These are phyloP conservation scores for Isabelozyma gotoi DNA, from an alignment of 805 yeast genomes.

Conservation along the genomic window DNA sequence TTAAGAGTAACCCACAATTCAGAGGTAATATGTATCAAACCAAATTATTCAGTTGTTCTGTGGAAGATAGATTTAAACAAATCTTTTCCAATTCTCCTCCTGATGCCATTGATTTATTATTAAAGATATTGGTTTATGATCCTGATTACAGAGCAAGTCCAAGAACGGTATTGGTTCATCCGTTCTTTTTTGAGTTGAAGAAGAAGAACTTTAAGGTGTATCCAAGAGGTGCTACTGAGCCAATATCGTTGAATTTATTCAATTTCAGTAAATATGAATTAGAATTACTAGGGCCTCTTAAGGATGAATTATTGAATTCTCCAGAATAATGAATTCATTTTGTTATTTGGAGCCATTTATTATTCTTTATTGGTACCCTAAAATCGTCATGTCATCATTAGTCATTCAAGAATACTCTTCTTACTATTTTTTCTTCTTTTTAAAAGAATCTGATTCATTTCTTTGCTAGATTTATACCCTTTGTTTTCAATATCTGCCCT, in stretches of 20 bases:
- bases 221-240: constrained; percentile 51
- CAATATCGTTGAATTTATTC: constrained; percentile 50
- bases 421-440: background rate
- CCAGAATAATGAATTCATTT: background rate
- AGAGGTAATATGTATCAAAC: constrained; percentile 72
- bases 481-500: background rate
- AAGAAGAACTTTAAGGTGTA: constrained; percentile 48
- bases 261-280: constrained; percentile 72
- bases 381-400: background rate
- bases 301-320: constrained; percentile 26
- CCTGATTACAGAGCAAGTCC: constrained; percentile 84
- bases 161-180: constrained; percentile 79
- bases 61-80: constrained; percentile 49
- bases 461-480: background rate
- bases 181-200: constrained; percentile 85
- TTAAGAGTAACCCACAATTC: constrained; percentile 72
- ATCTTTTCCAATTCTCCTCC: constrained; percentile 69
- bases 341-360: too few species aligned
- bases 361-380: too few species aligned
- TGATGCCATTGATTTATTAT: constrained; percentile 81
- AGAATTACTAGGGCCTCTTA: constrained; percentile 44
- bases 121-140: constrained; percentile 82
- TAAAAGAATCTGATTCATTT: background rate
- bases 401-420: background rate
- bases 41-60: constrained; percentile 56